Percentiles rank a stretch among this genome's conserved stretches.
These are phyloP conservation scores for Melocanna baccifera DNA, from an alignment of 176 grass and related monocot genomes.

Conservation along the genomic window DNA sequence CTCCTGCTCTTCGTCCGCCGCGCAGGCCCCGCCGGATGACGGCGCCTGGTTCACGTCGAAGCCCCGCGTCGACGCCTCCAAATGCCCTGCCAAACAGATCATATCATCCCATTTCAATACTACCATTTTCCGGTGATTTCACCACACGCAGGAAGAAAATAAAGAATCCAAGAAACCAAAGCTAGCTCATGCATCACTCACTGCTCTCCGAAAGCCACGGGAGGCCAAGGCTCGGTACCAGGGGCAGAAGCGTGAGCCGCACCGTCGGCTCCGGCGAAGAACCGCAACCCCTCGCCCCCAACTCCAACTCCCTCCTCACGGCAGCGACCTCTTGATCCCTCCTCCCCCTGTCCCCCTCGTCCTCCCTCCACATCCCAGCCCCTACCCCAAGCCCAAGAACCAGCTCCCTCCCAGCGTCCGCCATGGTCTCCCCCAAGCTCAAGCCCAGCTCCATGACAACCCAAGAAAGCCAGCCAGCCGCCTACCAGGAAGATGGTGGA, in stretches of 20 bases:
- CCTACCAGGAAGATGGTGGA: background rate
- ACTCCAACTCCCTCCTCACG: constrained; percentile 23
- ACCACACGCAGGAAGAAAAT: background rate
- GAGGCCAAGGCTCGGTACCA: constrained; percentile 37
- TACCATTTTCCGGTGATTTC: background rate
- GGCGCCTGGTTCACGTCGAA: constrained; percentile 82
- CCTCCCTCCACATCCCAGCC: background rate
- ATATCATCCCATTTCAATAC: background rate
- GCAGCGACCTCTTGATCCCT: background rate
- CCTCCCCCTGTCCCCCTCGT: background rate
- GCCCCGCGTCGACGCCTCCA: constrained; percentile 51
- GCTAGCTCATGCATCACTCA: background rate
- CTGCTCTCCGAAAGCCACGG: constrained; percentile 48
- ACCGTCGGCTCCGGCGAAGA: constrained; percentile 42
- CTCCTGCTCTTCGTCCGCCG: constrained; percentile 40
- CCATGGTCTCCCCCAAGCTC: constrained; percentile 59
- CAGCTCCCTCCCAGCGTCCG: constrained; percentile 53
- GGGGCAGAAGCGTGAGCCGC: constrained; percentile 58
- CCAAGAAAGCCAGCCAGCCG: background rate
- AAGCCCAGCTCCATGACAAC: constrained; percentile 67
- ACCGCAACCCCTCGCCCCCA: background rate
- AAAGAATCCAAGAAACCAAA: background rate
- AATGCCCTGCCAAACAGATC: constrained; percentile 46
- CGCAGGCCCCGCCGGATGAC: constrained; percentile 7
- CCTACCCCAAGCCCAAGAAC: constrained; percentile 57